phyloP scores from a whole-genome alignment of 2,329 filamentous ascomycete species.

The Aspergillus sp. region DNA sequence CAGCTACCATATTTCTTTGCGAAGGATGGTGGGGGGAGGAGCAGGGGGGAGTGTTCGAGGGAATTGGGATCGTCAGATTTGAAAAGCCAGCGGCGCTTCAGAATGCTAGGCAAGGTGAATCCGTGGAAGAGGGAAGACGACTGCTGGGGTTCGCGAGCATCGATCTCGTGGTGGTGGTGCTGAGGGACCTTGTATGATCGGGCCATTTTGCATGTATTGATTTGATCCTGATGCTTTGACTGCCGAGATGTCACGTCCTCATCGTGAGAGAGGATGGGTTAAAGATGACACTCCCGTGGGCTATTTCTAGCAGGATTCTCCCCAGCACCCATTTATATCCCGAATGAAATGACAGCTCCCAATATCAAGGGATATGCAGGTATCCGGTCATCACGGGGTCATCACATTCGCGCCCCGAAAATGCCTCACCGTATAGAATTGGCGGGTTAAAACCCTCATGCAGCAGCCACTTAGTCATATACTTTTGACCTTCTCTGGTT shows the following conservation, averaged over 20 bases:
- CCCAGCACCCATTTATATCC: neutral
- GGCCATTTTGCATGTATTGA: neutral
- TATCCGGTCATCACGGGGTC: neutral
- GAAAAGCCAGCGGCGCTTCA: conserved; percentile 4
- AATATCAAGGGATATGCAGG: neutral
- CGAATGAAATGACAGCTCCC: neutral
- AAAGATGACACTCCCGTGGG: too few species aligned
- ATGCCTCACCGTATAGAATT: neutral
- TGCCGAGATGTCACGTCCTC: neutral
- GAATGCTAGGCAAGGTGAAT: neutral
- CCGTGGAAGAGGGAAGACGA: neutral
- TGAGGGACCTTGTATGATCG: neutral
- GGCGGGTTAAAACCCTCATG: neutral
- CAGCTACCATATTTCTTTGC: conserved; percentile 26
- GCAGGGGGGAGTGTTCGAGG: conserved; percentile 16
- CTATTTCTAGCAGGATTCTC: too few species aligned
- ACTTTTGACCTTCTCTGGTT: neutral
- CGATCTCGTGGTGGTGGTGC: conserved; percentile 2
- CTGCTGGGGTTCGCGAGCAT: neutral
- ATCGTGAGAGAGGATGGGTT: too few species aligned
- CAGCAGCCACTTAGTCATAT: neutral
- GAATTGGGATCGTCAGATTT: neutral
- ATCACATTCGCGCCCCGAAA: neutral
- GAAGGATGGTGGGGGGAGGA: conserved; percentile 14
- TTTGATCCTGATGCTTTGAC: neutral